Conservation (phyloP, 140 eudicot species). For the Cichorium intybus region DNA sequence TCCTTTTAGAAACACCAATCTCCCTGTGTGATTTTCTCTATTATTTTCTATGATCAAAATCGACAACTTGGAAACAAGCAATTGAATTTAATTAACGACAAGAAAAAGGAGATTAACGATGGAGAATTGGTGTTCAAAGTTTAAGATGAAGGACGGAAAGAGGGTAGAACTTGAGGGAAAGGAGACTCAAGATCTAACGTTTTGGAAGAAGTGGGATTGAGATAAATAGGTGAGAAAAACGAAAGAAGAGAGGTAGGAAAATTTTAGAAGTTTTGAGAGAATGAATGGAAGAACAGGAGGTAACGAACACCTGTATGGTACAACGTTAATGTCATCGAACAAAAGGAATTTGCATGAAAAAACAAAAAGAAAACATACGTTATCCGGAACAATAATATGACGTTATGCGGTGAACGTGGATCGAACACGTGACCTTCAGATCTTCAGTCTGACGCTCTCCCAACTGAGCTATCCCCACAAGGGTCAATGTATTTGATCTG, state of each 20-base stretch:
- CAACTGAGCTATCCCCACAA: slow-evolving; percentile 97
- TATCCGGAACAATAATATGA: too few species aligned
- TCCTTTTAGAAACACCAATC: slow-evolving; percentile 11
- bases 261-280: neutral
- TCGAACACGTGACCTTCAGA: slow-evolving; percentile 62
- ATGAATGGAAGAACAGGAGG: slow-evolving; percentile 11
- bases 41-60: neutral
- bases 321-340: neutral
- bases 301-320: slow-evolving; percentile 48
- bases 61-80: neutral
- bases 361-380: neutral
- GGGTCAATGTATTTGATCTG: neutral
- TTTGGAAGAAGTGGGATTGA: slow-evolving; percentile 3
- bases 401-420: slow-evolving; percentile 45
- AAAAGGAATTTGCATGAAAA: neutral
- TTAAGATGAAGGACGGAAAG: slow-evolving; percentile 18
- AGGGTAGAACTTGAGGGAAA: slow-evolving; percentile 6
- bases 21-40: slow-evolving; percentile 15
- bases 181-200: slow-evolving; percentile 13
- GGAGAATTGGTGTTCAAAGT: neutral
- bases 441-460: slow-evolving; percentile 85
- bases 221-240: slow-evolving; percentile 7
- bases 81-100: slow-evolving; percentile 13
- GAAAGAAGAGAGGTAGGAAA: neutral
- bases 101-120: slow-evolving; percentile 22